Evolutionary conservation across 139 green algal genomes (phyloP), one percentile per base, ranked within the genome.

Genomic region (Chloropicon primus): DNA sequence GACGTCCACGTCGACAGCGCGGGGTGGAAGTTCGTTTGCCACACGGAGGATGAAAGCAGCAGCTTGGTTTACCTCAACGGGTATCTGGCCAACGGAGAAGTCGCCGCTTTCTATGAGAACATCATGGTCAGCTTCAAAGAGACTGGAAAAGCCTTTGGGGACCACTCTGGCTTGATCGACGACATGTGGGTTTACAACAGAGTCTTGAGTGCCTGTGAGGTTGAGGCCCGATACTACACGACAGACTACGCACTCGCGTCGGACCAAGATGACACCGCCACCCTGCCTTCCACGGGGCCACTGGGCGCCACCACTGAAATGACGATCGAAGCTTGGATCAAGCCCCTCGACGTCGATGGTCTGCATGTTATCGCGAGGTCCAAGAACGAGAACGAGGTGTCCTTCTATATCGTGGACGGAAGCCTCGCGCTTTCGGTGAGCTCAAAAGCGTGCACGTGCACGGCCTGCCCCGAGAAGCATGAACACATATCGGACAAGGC

Each of bases 101-200:
- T 78, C 25, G 73, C 72, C 2, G 27, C 27, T 1, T 74, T 73
- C n/a, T 82, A 78, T 26, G 21, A 23, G 21, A 21, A 1, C 26
- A 25, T 74, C 23, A 53, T 82, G n/a, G 2, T 3, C 26, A 10
- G 54, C 21, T 74, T 82, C 22, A 22, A 74, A 25, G 22, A 71
- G 2, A 74, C 28, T 2, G 75, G 22, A 2, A 1, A 54, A 25
- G 28, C 29, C 22, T 62, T 62, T 62, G 25, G 29, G 3, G 21
- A 28, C 22, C 28, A n/a, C 2, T 26, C 3, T 24, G 74, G 75
- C 78, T 29, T 29, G 24, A 27, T 82, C 2, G 79, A 82, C 54
- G 79, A 82, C 71, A 10, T 82, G 2, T 82, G 74, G 74, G 41
- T 82, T 22, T 82, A 82, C n/a, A 21, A 23, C 23, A 73, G 79